phyloP scores from a whole-genome alignment of 345 rosid species.

The Acer yangbiense region DNA sequence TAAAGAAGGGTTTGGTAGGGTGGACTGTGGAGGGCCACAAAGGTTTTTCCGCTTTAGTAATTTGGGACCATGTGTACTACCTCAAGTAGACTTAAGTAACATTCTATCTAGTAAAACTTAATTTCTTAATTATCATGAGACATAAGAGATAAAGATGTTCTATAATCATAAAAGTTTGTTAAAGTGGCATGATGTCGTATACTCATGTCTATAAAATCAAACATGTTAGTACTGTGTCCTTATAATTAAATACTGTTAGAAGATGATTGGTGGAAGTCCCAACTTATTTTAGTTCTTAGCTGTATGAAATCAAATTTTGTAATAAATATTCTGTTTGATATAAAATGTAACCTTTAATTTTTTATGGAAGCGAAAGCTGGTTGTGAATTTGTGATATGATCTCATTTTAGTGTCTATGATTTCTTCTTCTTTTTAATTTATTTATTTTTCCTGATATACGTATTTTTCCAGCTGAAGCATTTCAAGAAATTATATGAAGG shows the following conservation, averaged over 20 bases:
- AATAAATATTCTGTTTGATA: not conserved
- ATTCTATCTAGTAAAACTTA: not conserved
- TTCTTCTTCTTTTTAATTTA: not conserved
- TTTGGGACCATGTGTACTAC: not conserved
- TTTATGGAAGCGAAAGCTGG: not conserved
- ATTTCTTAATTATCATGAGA: not conserved
- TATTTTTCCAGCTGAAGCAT: slow-evolving; percentile 65
- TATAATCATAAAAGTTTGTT: not conserved
- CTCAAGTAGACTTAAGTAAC: not conserved
- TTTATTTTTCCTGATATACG: not conserved
- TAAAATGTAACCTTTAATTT: not conserved
- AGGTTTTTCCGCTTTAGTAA: not conserved
- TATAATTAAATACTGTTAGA: not conserved
- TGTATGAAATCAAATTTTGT: not conserved
- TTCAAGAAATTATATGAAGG: slow-evolving; percentile 72
- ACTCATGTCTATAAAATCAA: not conserved
- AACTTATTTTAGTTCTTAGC: not conserved
- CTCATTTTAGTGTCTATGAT: not conserved
- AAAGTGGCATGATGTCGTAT: not conserved
- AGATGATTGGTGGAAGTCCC: not conserved
- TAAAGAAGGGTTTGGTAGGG: not conserved
- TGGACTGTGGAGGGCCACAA: not conserved
- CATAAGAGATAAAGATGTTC: too few relatives aligned
- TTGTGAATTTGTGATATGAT: not conserved
- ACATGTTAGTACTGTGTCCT: not conserved